Percentiles rank a stretch among this genome's conserved stretches.
These are phyloP conservation scores for Straminergon stramineum DNA, from an alignment of 225 moss, liverwort and hornwort genomes.

Conservation along the genomic window DNA sequence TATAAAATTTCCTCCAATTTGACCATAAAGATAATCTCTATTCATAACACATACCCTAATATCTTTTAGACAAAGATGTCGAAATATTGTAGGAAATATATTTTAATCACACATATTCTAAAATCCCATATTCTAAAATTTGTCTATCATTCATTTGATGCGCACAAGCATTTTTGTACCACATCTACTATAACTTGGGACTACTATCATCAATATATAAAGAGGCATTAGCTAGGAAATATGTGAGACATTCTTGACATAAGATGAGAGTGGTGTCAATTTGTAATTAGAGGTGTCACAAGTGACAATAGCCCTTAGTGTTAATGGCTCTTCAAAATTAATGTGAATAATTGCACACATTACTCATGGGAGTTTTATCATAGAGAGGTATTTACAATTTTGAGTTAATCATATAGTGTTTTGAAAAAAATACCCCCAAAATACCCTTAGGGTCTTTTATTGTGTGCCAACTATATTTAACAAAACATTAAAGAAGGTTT, in stretches of 20 bases:
- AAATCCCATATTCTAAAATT: no score
- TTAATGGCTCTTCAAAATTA: not conserved
- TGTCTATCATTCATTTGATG: not conserved
- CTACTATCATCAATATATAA: no score
- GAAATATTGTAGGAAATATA: not conserved
- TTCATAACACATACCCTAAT: rapidly evolving
- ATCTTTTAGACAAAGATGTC: rapidly evolving
- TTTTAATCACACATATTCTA: not conserved
- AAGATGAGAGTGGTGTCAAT: not conserved
- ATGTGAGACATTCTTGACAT: not conserved
- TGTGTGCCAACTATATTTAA: no score
- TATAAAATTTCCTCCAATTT: not conserved
- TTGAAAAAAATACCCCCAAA: no score
- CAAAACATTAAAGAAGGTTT: no score
- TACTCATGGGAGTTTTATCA: rapidly evolving
- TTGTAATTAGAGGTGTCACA: not conserved
- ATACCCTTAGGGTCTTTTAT: no score
- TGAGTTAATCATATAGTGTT: no score
- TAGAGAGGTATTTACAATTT: no score
- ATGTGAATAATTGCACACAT: not conserved
- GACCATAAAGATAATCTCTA: not conserved
- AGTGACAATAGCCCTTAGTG: not conserved
- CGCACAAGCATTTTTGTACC: not conserved
- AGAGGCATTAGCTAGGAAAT: not conserved
- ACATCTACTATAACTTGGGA: not conserved